Percentiles rank a stretch among this genome's conserved stretches.
phyloP scores from a whole-genome alignment of 208 protist species.

The Trypanosoma boissoni region DNA sequence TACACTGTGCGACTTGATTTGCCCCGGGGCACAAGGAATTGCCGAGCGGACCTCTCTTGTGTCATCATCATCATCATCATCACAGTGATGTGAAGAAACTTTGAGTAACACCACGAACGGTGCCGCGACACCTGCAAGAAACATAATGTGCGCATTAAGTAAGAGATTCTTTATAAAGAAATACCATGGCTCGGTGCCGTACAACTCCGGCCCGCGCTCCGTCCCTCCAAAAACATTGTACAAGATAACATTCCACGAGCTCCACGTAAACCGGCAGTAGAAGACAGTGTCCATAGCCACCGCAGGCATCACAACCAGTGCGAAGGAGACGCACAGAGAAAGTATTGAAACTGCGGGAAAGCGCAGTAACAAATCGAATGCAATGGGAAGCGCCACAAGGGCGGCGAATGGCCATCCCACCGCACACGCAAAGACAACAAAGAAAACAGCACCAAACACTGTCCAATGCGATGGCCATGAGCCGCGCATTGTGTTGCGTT shows the following conservation, averaged over 20 bases:
- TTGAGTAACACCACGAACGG: slow-evolving; percentile 36
- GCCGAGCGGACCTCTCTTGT: background rate
- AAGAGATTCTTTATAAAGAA: slow-evolving; percentile 93
- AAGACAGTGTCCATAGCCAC: slow-evolving; percentile 41
- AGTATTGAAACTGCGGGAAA: slow-evolving; percentile 27
- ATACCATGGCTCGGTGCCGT: slow-evolving; percentile 90
- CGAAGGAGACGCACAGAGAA: slow-evolving; percentile 25
- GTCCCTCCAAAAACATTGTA: slow-evolving; percentile 58
- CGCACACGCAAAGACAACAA: slow-evolving; percentile 46
- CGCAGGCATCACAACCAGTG: slow-evolving; percentile 16
- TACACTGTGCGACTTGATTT: no score
- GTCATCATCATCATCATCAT: background rate
- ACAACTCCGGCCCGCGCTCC: slow-evolving; percentile 78
- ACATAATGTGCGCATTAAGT: slow-evolving; percentile 94
- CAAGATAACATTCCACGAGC: slow-evolving; percentile 56
- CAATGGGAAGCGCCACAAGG: slow-evolving; percentile 76
- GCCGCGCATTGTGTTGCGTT: background rate
- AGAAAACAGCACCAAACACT: slow-evolving; percentile 37
- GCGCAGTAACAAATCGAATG: slow-evolving; percentile 63
- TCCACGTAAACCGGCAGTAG: slow-evolving; percentile 41
- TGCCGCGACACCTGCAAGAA: slow-evolving; percentile 53
- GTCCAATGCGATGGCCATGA: background rate
- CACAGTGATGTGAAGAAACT: background rate
- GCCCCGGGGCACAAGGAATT: no score
- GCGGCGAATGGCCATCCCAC: slow-evolving; percentile 92